Evolutionary conservation across 2,329 filamentous ascomycete species (phyloP).

Genomic region (Diaporthe eres): DNA sequence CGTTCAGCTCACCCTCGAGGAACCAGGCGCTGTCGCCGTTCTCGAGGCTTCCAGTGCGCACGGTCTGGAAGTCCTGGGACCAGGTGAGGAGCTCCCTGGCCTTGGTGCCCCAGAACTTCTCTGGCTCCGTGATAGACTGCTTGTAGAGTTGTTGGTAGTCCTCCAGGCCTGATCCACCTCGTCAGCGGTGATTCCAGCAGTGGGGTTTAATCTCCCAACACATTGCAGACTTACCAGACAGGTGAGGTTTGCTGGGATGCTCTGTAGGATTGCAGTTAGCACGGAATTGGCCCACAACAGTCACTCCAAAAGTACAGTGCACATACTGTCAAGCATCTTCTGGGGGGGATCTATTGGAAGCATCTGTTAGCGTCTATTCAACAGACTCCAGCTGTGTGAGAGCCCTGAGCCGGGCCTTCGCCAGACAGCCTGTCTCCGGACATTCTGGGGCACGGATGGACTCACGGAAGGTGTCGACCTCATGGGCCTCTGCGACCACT

Average conservation of each 20-base stretch:
- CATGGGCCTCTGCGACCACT: slow-evolving; percentile 81
- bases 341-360: slow-evolving; percentile 68
- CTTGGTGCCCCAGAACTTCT: slow-evolving; percentile 89
- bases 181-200: slow-evolving; percentile 32
- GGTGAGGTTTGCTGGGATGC: slow-evolving; percentile 78
- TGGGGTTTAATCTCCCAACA: slow-evolving; percentile 12
- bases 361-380: slow-evolving; percentile 43
- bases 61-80: slow-evolving; percentile 92
- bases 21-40: slow-evolving; percentile 96
- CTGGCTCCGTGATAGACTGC: slow-evolving; percentile 90
- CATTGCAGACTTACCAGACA: slow-evolving; percentile 66
- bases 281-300: not conserved
- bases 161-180: slow-evolving; percentile 66
- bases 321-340: slow-evolving; percentile 78
- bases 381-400: slow-evolving; percentile 11
- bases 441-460: not conserved
- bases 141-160: slow-evolving; percentile 79
- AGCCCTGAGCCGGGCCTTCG: slow-evolving; percentile 13
- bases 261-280: slow-evolving; percentile 61
- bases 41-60: slow-evolving; percentile 80
- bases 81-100: slow-evolving; percentile 93
- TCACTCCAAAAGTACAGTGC: not conserved
- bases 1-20: slow-evolving; percentile 91
- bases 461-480: slow-evolving; percentile 81
- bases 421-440: not conserved